These are phyloP conservation scores for Trichothecium roseum DNA, from an alignment of 2,329 filamentous ascomycete genomes.

Conservation along the genomic window DNA sequence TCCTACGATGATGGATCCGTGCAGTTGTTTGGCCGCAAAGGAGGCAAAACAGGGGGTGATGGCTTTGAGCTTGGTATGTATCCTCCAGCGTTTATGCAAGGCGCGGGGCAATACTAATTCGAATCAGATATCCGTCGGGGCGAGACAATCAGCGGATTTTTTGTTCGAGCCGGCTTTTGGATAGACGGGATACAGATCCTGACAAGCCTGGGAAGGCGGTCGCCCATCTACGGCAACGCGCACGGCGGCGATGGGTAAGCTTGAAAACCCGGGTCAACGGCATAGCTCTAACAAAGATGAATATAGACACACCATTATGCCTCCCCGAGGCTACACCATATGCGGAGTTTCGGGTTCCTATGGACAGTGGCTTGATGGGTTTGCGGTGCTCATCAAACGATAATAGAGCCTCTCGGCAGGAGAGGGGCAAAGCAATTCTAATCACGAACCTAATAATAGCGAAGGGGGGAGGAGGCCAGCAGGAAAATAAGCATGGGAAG, in stretches of 20 bases:
- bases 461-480: too few relatives aligned
- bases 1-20: conserved; percentile 77
- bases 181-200: conserved; percentile 85
- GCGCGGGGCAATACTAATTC: conserved; percentile 1
- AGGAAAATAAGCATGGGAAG: too few relatives aligned
- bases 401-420: conserved; percentile 9
- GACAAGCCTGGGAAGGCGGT: conserved; percentile 80
- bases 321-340: conserved; percentile 79
- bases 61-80: conserved; percentile 66
- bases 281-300: not conserved
- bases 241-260: conserved; percentile 74
- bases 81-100: not conserved
- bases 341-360: conserved; percentile 80
- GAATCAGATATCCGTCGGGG: conserved; percentile 69
- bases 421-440: too few relatives aligned
- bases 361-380: conserved; percentile 72
- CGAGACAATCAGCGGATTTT: conserved; percentile 81
- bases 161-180: conserved; percentile 68
- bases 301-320: conserved; percentile 71
- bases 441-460: too few relatives aligned
- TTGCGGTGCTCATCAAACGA: conserved; percentile 59
- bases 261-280: not conserved
- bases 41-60: conserved; percentile 58
- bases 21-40: conserved; percentile 77
- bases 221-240: conserved; percentile 73